phyloP scores from a whole-genome alignment of 805 yeast genomes.

The Scheffersomyces lignosus region DNA sequence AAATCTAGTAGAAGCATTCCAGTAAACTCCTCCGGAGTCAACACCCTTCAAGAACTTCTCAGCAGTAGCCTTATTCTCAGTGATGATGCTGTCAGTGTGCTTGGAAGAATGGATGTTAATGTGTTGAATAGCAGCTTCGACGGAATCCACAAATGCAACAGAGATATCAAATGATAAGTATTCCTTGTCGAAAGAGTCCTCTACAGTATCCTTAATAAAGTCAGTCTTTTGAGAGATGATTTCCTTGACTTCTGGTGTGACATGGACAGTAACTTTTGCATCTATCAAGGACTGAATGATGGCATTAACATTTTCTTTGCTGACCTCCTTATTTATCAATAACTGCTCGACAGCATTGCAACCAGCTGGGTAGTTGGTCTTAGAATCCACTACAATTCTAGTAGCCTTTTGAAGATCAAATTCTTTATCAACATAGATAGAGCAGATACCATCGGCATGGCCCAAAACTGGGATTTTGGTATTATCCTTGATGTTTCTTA shows the following conservation, averaged over 20 bases:
- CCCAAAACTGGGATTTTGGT: slow-evolving; percentile 97
- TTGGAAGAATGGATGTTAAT: slow-evolving; percentile 92
- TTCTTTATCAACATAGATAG: slow-evolving; percentile 75
- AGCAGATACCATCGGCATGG: slow-evolving; percentile 97
- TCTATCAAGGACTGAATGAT: slow-evolving; percentile 47
- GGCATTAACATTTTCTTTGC: slow-evolving; percentile 23
- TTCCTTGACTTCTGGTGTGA: slow-evolving; percentile 51
- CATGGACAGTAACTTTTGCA: slow-evolving; percentile 74
- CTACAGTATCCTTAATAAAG: slow-evolving; percentile 49
- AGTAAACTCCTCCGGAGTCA: slow-evolving; percentile 95
- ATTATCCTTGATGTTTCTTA: slow-evolving; percentile 76
- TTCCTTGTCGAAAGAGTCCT: slow-evolving; percentile 78
- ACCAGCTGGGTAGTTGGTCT: slow-evolving; percentile 98
- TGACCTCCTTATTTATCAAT: slow-evolving; percentile 52
- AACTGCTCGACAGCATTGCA: slow-evolving; percentile 95
- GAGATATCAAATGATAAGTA: slow-evolving; percentile 83
- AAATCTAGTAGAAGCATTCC: slow-evolving; percentile 96
- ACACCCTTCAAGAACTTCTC: slow-evolving; percentile 77
- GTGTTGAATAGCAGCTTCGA: slow-evolving; percentile 76
- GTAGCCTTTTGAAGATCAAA: slow-evolving; percentile 80
- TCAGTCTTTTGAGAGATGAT: slow-evolving; percentile 17
- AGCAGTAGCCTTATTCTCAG: slow-evolving; percentile 71
- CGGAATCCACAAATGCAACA: slow-evolving; percentile 57
- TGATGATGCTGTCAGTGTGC: slow-evolving; percentile 91
- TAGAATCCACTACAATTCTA: slow-evolving; percentile 77